Evolutionary conservation across 2,329 filamentous ascomycete species (phyloP).

Genomic region (Exophiala oligosperma): DNA sequence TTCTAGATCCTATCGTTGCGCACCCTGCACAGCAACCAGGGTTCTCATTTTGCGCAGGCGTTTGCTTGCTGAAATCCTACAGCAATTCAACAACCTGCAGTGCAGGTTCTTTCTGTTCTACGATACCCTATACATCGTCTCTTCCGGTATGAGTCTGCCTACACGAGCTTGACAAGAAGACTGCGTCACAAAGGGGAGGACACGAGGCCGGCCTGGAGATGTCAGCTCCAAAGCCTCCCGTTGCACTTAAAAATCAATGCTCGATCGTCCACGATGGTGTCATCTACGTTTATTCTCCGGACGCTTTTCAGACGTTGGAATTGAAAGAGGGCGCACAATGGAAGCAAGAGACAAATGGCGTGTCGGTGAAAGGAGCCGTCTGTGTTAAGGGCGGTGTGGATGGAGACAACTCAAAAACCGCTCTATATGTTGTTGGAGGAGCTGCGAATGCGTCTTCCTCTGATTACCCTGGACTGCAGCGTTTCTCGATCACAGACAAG

Average conservation of each 20-base stretch:
- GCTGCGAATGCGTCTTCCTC: constrained; percentile 50
- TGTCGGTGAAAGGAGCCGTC: constrained; percentile 69
- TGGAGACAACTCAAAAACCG: constrained; percentile 58
- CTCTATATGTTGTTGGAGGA: constrained; percentile 81
- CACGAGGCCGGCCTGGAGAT: constrained; percentile 48
- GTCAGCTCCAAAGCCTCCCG: constrained; percentile 69
- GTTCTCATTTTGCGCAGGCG: background rate
- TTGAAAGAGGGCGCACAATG: constrained; percentile 71
- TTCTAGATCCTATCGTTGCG: background rate
- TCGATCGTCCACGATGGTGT: constrained; percentile 78
- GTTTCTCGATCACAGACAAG: constrained; percentile 58
- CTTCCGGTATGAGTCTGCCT: constrained; percentile 15
- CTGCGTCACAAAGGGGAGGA: constrained; percentile 5
- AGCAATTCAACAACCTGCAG: background rate
- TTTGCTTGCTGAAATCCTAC: background rate
- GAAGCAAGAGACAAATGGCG: constrained; percentile 64
- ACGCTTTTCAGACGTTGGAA: constrained; percentile 72
- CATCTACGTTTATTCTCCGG: constrained; percentile 77
- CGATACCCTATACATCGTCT: background rate
- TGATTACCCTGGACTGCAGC: constrained; percentile 73
- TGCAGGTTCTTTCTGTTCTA: background rate
- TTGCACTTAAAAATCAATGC: constrained; percentile 74
- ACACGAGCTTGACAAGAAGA: constrained; percentile 9
- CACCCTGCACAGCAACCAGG: background rate
- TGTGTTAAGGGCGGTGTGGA: constrained; percentile 71